A percentile compares a stretch with the other conserved stretches of the same genome.
These are phyloP conservation scores for Leavenworthia alabamica DNA, from an alignment of 345 rosid species.

Conservation along the genomic window DNA sequence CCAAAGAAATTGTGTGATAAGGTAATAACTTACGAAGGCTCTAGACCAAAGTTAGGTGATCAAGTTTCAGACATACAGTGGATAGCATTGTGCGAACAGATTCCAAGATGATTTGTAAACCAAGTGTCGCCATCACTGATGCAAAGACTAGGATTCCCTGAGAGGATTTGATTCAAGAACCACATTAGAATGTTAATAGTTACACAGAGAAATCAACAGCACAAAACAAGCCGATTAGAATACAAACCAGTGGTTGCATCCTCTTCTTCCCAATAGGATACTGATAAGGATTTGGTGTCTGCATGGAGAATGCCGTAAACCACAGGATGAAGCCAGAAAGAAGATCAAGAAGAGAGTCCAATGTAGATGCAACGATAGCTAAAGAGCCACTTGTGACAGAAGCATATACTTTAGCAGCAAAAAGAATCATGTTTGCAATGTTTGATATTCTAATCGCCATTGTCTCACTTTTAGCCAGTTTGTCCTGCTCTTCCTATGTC, in stretches of 20 bases:
- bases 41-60: constrained; percentile 6
- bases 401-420: constrained; percentile 91
- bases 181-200: not conserved
- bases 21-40: not conserved
- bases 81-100: constrained; percentile 64
- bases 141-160: constrained; percentile 99
- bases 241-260: constrained; percentile 95
- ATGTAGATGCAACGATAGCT: constrained; percentile 92
- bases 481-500: constrained; percentile 78
- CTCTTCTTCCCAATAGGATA: constrained; percentile 97
- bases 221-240: not conserved
- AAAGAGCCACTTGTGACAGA: constrained; percentile 83
- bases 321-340: constrained; percentile 97
- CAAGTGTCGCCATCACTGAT: constrained; percentile 98
- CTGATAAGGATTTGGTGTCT: constrained; percentile 87
- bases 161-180: constrained; percentile 23
- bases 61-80: constrained; percentile 39
- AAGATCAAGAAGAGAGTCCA: constrained; percentile 97
- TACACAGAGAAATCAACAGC: not conserved
- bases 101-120: constrained; percentile 94
- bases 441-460: constrained; percentile 89
- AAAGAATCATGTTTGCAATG: constrained; percentile 86
- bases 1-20: constrained; percentile 19
- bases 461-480: constrained; percentile 80
- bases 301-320: constrained; percentile 99